Evolutionary conservation across 257 asterid species (phyloP).

Genomic region (Salvia hispanica): DNA sequence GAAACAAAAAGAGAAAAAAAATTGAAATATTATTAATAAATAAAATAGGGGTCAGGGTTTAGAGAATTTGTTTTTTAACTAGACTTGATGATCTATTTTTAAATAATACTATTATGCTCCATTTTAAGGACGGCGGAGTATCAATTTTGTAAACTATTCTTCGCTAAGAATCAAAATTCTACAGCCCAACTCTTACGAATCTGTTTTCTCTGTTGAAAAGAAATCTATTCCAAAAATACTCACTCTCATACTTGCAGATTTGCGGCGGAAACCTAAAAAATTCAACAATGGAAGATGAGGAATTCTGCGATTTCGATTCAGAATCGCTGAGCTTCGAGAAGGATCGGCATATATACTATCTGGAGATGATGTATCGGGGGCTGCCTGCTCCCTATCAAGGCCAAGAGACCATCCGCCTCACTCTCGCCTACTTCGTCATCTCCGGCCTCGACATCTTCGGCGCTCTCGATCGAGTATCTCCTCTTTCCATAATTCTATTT

Average conservation of each 20-base stretch:
- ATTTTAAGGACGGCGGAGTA: no score
- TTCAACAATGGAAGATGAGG: conserved; percentile 35
- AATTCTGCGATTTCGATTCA: conserved; percentile 27
- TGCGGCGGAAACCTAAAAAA: not conserved
- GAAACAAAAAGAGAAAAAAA: no score
- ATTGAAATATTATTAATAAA: no score
- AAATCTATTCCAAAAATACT: no score
- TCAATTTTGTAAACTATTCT: not conserved
- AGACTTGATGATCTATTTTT: no score
- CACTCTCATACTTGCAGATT: not conserved
- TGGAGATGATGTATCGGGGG: conserved; percentile 72
- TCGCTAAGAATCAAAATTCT: not conserved
- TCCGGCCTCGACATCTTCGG: conserved; percentile 74
- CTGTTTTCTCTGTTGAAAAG: no score
- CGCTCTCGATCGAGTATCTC: conserved; percentile 70
- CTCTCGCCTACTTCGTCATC: conserved; percentile 80
- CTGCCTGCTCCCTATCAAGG: conserved; percentile 71
- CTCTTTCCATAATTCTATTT: conserved; percentile 7
- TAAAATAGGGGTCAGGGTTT: no score
- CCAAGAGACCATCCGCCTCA: conserved; percentile 87
- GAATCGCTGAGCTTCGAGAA: conserved; percentile 54
- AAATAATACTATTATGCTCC: no score
- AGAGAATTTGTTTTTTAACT: no score
- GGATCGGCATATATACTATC: conserved; percentile 67
- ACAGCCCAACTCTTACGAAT: no score